Base-by-base conservation (phyloP, 352 stramenopile genomes). In the Globisporangium parvum region DNA sequence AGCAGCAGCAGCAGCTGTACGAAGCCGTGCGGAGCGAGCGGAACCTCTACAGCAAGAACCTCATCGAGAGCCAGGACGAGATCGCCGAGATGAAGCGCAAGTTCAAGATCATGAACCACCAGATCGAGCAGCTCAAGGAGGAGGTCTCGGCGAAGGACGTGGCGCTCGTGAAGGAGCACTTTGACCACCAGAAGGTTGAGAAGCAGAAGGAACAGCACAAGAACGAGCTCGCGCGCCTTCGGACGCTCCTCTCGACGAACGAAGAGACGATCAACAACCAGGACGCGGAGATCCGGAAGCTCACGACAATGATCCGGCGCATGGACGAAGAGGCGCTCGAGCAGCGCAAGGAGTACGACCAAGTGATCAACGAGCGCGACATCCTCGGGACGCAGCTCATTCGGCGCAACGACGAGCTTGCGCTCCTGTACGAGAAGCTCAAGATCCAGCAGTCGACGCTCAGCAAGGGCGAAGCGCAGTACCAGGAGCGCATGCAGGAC, bases 351-450 rank as follows among this genome's bases (percentile, higher is more conserved):
- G 95, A 98, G 69, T 98, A 97, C 65, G 91, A 98, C 67, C 87
- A 97, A 60, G 85, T 98, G 37, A 96, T 98, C 46, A 97, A 97
- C 63, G 96, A 99, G 69, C 84, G 95, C 23, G 95, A 99, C 66
- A 98, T 98, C 51, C 77, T 98, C 24, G 95, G 95, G 33, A 98
- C 93, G 45, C 95, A 98, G 68, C 80, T 99, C 20, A 98, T 98
- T 48, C 85, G 94, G 3, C 87, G 95, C 46, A 98, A 98, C 63
- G 93, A 98, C 62, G 96, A 99, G 68, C 71, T 99, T 5, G 91
- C 92, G n/a, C 72, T 98, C 39, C 66, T 99, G 18, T 98, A 98
- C 66, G 96, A 99, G 69, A 98, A 98, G 68, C 88, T 98, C 48
- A 98, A 98, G 72, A 97, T 99, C 41, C 91, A 98, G 66, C 87